These are phyloP conservation scores for Lactarius quietus DNA, from an alignment of 768 basidiomycete species.

Conservation along the genomic window DNA sequence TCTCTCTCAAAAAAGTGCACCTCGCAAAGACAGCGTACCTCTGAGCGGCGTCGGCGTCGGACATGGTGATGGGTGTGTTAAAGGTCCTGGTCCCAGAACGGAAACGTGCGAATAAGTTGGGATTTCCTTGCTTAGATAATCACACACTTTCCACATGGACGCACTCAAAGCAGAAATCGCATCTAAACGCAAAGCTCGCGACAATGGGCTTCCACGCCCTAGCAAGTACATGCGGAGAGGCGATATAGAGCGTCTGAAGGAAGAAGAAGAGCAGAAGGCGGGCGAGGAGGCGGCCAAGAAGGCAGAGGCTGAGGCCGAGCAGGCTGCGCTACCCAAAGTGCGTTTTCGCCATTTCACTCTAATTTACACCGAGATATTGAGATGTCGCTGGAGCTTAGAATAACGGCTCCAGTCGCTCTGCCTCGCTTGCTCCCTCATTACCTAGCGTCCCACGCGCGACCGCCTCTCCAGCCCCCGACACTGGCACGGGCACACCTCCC, in stretches of 20 bases:
- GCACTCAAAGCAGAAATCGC: constrained; percentile 87
- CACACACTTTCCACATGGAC: constrained; percentile 55
- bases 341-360: constrained; percentile 28
- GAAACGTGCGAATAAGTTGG: constrained; percentile 16
- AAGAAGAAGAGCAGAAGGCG: constrained; percentile 25
- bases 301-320: constrained; percentile 19
- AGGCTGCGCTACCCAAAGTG: constrained; percentile 30
- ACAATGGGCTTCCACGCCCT: constrained; percentile 51
- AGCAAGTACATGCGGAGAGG: constrained; percentile 89
- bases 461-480: constrained; percentile 43
- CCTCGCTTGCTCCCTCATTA: constrained; percentile 27
- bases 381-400: constrained; percentile 27
- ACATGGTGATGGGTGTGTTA: constrained; percentile 47
- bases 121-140: constrained; percentile 19
- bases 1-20: constrained; percentile 16
- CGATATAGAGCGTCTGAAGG: constrained; percentile 53
- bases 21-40: constrained; percentile 40
- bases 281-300: constrained; percentile 22
- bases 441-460: constrained; percentile 27
- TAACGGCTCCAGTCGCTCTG: constrained; percentile 12
- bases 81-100: constrained; percentile 33
- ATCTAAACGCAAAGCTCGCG: constrained; percentile 75
- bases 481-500: constrained; percentile 30
- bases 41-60: constrained; percentile 47
- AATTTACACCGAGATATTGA: constrained; percentile 9